Evolutionary conservation across 768 basidiomycete species (phyloP).

Genomic region (Mycena venus): DNA sequence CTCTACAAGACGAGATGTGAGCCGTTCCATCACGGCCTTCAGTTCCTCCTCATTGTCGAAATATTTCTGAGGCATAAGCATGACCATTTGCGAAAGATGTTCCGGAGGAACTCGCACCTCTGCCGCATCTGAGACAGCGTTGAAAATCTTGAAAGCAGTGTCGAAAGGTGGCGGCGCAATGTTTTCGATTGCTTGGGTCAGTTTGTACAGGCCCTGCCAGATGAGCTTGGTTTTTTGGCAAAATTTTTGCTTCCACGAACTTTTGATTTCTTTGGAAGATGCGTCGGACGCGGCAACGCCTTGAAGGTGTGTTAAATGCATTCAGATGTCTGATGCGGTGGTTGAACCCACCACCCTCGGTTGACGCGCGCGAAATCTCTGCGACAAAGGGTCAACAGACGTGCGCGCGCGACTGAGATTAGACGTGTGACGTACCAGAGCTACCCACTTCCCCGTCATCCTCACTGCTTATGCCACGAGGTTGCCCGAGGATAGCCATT

Average conservation of each 20-base stretch:
- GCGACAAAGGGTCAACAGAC: constrained; percentile 16
- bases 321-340: constrained; percentile 16
- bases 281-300: not conserved
- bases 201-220: not conserved
- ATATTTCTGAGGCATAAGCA: not conserved
- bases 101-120: not conserved
- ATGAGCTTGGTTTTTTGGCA: not conserved
- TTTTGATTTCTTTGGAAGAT: not conserved
- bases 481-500: constrained; percentile 7
- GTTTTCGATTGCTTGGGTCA: not conserved
- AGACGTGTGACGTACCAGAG: constrained; percentile 14
- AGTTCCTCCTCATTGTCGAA: not conserved
- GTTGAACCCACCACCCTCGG: constrained; percentile 8
- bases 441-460: constrained; percentile 1
- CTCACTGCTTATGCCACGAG: constrained; percentile 13
- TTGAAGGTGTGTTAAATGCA: constrained; percentile 11
- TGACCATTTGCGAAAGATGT: not conserved
- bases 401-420: not conserved
- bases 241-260: not conserved
- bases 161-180: not conserved
- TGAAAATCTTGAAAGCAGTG: not conserved
- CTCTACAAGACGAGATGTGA: not conserved
- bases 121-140: not conserved
- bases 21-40: constrained; percentile 4
- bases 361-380: constrained; percentile 8